Percentiles rank a stretch among this genome's conserved stretches.
Conservation (phyloP, 1,139 yeast species). For the Keqinozyma sinolaborantium region DNA sequence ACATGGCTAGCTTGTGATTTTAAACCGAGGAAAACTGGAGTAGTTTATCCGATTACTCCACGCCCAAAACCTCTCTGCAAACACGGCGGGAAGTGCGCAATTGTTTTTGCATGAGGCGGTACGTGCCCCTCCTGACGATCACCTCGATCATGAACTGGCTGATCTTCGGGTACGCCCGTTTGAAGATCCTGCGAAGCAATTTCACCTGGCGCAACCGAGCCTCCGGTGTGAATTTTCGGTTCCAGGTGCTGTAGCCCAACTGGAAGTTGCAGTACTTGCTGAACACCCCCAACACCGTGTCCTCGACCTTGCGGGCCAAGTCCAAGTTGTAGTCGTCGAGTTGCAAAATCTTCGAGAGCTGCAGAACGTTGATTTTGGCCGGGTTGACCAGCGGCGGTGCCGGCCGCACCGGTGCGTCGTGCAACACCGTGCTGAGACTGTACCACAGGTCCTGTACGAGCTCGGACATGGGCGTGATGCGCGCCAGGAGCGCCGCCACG, state of each 20-base stretch:
- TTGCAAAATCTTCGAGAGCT: conserved; percentile 17
- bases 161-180: conserved; percentile 41
- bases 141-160: conserved; percentile 55
- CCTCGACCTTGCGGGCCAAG: conserved; percentile 42
- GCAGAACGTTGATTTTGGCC: too few species aligned
- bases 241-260: conserved; percentile 77
- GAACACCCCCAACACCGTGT: conserved; percentile 54
- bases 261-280: conserved; percentile 59
- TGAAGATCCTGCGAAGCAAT: conserved; percentile 45
- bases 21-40: background rate
- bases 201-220: conserved; percentile 50
- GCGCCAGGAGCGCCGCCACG: too few species aligned
- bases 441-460: too few species aligned
- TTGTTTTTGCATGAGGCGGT: conserved; percentile 77
- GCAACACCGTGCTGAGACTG: too few species aligned
- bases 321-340: conserved; percentile 16
- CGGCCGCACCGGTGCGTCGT: too few species aligned
- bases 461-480: too few species aligned
- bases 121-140: conserved; percentile 73
- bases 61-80: background rate
- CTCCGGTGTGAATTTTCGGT: conserved; percentile 61
- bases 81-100: conserved; percentile 34
- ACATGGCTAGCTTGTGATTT: conserved; percentile 3
- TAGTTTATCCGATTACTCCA: background rate
- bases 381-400: too few species aligned